Evolutionary conservation across 1,284 basidiomycete genomes (phyloP).

Genomic region (Cryptococcus sp.): DNA sequence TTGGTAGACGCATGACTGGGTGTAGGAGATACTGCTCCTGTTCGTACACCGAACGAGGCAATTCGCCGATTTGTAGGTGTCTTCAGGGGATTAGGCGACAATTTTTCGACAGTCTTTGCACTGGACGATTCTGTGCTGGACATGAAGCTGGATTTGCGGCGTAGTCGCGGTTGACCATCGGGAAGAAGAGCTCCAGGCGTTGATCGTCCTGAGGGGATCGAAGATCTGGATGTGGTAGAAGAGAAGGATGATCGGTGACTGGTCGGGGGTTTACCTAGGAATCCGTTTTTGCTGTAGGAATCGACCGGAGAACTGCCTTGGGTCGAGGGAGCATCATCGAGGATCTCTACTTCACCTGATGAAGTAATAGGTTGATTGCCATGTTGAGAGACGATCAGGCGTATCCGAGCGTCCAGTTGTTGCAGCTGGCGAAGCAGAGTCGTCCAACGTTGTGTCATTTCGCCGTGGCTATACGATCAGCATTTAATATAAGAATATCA

Average conservation of each 20-base stretch:
- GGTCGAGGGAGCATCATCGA: constrained; percentile 1
- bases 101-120: constrained; percentile 2
- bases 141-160: constrained; percentile 1
- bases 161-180: neutral
- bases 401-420: constrained; percentile 29
- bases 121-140: neutral
- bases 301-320: neutral
- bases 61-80: constrained; percentile 13
- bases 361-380: neutral
- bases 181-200: neutral
- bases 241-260: constrained; percentile 17
- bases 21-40: constrained; percentile 16
- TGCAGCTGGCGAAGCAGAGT: constrained; percentile 24
- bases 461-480: constrained; percentile 16
- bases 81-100: neutral
- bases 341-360: neutral
- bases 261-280: neutral
- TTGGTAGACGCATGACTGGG: constrained; percentile 14
- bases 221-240: constrained; percentile 6
- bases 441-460: constrained; percentile 27
- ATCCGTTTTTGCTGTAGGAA: neutral
- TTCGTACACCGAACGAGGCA: constrained; percentile 3
- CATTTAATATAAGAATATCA: neutral
- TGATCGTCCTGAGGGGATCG: neutral
- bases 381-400: constrained; percentile 19